phyloP scores from a whole-genome alignment of 805 yeast genomes.

The Pichia insulana region DNA sequence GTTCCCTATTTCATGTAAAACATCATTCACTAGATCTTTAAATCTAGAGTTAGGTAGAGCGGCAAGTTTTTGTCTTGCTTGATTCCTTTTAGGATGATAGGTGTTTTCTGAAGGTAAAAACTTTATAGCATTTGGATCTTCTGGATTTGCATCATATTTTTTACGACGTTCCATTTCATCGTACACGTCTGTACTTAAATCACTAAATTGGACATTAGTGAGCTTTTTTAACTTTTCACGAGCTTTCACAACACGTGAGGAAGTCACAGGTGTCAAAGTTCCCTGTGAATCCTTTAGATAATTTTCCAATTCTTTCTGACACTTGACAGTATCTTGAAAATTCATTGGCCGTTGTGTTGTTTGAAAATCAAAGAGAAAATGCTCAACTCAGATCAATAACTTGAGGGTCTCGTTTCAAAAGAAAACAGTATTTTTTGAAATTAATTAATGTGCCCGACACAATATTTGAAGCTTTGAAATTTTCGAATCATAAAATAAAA shows the following conservation, averaged over 20 bases:
- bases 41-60: conserved; percentile 75
- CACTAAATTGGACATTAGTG: conserved; percentile 75
- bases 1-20: conserved; percentile 76
- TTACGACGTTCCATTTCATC: conserved; percentile 84
- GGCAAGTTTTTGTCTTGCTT: conserved; percentile 87
- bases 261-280: conserved; percentile 32
- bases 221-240: conserved; percentile 77
- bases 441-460: too few relatives aligned
- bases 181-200: conserved; percentile 86
- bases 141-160: conserved; percentile 31
- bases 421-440: too few relatives aligned
- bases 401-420: too few relatives aligned
- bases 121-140: conserved; percentile 44
- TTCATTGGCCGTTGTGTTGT: conserved; percentile 3
- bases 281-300: conserved; percentile 45
- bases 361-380: not conserved
- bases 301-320: conserved; percentile 34
- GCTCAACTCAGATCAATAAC: not conserved
- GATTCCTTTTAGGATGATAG: conserved; percentile 91
- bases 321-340: conserved; percentile 5
- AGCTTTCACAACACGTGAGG: conserved; percentile 69
- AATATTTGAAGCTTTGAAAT: too few relatives aligned
- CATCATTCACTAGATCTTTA: conserved; percentile 85
- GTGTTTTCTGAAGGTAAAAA: conserved; percentile 58
- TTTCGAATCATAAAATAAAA: too few relatives aligned